phyloP scores from a whole-genome alignment of 2,329 filamentous ascomycete species.

The Cladosporium sp. region DNA sequence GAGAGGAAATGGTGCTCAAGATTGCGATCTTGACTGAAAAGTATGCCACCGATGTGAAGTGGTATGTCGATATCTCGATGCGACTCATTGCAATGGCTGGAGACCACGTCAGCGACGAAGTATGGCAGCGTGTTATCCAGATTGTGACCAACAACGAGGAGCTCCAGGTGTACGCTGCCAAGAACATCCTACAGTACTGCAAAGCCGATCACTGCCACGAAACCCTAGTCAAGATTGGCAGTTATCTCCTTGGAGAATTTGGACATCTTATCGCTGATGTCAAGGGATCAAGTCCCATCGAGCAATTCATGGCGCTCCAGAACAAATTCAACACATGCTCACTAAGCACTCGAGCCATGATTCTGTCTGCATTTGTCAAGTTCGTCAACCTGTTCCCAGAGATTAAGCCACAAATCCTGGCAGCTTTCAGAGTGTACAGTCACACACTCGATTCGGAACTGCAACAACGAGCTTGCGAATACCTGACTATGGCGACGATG shows the following conservation, averaged over 20 bases:
- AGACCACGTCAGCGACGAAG: constrained; percentile 97
- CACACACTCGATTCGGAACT: constrained; percentile 93
- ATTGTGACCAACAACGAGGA: constrained; percentile 99
- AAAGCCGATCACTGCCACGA: constrained; percentile 94
- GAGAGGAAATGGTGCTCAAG: constrained; percentile 99
- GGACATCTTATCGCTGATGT: constrained; percentile 94
- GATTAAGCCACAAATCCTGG: constrained; percentile 91
- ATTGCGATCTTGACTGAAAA: constrained; percentile 98
- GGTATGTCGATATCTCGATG: constrained; percentile 98
- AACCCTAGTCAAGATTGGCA: constrained; percentile 95
- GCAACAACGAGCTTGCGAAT: constrained; percentile 95
- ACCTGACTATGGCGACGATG: constrained; percentile 79
- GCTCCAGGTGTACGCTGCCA: constrained; percentile 91
- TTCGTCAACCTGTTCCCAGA: constrained; percentile 98
- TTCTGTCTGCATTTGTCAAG: constrained; percentile 93
- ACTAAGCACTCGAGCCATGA: constrained; percentile 85
- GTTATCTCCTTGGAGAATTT: constrained; percentile 94
- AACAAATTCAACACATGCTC: constrained; percentile 87
- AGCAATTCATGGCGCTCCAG: constrained; percentile 92
- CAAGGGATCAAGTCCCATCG: constrained; percentile 88
- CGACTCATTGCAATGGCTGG: constrained; percentile 94
- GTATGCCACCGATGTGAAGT: constrained; percentile 96
- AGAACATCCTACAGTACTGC: constrained; percentile 88
- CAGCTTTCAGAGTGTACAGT: constrained; percentile 88
- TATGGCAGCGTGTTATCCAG: constrained; percentile 98